Base-by-base conservation (phyloP, 2,329 filamentous ascomycete species). In the Camptophora hylomeconis region DNA sequence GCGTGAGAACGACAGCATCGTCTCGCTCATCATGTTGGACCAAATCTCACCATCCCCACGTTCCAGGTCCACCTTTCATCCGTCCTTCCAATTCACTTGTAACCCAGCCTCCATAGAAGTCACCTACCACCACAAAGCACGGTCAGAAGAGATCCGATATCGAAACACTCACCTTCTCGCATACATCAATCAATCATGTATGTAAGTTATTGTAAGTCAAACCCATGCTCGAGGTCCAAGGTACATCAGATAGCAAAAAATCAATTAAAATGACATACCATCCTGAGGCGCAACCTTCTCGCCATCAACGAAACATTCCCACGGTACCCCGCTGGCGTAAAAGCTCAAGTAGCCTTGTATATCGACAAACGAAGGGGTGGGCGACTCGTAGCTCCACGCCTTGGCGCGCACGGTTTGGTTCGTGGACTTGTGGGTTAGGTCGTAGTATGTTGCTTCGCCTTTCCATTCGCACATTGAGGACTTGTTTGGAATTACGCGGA, bases 31-130 rank as follows among this genome's bases (percentile, higher is more conserved):
- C n/a, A 5, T n/a, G 21, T 5, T 23, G 5, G n/a, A 5, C 11
- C 5, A n/a, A 23, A 6, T 6, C 5, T 28, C 36, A 46, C 44
- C 44, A 47, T 2, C 44, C 41, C 45, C 45, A 44, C 8, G 46
- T 61, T 3, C 56, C 58, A 9, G 57, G 52, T 7, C 53, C 59
- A 5, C 61, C 61, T 36, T 65, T 65, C 17, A 64, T 53, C 18
- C 46, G 58, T 17, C 68, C 65, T 39, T 66, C 63, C 36, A 75
- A 60, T 33, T 75, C 69, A 36, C 60, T 63, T 26, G 69, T 74
- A 36, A 70, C 65, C 70, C 72, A 76, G 2, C 71, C 71, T 14
- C 72, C 71, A 49, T 74, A 75, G 39, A 73, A 75, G 40, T 75
- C 69, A 17, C 40, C 39, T 42, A 24, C 24, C 9, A 8, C 20